phyloP scores from a whole-genome alignment of 2,329 filamentous ascomycete species.

The Albophoma yamanashiensis region DNA sequence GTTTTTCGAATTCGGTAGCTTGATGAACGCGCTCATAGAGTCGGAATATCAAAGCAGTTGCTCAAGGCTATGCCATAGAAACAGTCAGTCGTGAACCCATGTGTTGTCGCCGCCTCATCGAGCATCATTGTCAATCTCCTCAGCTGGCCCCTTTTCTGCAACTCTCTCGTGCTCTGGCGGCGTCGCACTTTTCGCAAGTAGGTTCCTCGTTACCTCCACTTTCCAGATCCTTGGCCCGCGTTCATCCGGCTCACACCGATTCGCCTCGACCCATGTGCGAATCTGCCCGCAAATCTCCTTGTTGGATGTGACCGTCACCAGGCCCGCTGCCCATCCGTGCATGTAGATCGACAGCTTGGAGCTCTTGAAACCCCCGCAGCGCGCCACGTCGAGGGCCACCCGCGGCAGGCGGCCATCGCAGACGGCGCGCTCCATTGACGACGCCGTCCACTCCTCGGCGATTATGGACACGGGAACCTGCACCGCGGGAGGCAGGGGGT shows the following conservation, averaged over 20 bases:
- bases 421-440: slow-evolving; percentile 14
- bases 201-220: slow-evolving; percentile 23
- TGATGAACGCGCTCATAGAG: background rate
- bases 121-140: background rate
- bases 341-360: slow-evolving; percentile 28
- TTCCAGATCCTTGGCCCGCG: slow-evolving; percentile 21
- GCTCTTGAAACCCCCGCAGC: slow-evolving; percentile 20
- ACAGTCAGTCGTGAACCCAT: background rate
- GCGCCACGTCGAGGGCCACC: slow-evolving; percentile 22
- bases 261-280: slow-evolving; percentile 20
- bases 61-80: background rate
- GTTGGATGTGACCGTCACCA: slow-evolving; percentile 27
- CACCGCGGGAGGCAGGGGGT: slow-evolving; percentile 18
- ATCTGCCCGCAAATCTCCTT: slow-evolving; percentile 27
- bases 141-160: background rate
- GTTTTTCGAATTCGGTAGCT: background rate
- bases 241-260: slow-evolving; percentile 17
- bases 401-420: slow-evolving; percentile 16
- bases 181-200: slow-evolving; percentile 21
- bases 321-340: slow-evolving; percentile 24
- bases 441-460: slow-evolving; percentile 14
- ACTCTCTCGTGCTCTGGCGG: slow-evolving; percentile 6
- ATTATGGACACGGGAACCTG: slow-evolving; percentile 24
- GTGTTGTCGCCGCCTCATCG: background rate
- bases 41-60: background rate